A percentile compares a stretch with the other conserved stretches of the same genome.
phyloP scores from a whole-genome alignment of 2,329 filamentous ascomycete genomes.

The Lomentospora prolificans region DNA sequence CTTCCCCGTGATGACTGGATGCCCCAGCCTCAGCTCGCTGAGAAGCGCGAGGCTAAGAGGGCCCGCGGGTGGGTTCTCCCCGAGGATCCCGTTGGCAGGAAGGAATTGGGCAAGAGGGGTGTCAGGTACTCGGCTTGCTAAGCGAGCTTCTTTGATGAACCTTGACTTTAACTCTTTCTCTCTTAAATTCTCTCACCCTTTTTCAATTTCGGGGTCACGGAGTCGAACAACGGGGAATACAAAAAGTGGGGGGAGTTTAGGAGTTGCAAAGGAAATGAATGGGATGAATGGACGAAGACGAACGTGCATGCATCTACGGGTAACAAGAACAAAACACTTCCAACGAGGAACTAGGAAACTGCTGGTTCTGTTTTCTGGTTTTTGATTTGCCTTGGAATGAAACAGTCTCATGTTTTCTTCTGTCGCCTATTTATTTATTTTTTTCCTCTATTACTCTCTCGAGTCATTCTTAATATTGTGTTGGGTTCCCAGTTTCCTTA shows the following conservation, averaged over 20 bases:
- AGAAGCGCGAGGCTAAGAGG: conserved; percentile 69
- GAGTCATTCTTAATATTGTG: background rate
- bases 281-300: background rate
- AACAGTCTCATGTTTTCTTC: conserved; percentile 1
- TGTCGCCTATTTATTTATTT: too few relatives aligned
- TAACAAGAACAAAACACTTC: background rate
- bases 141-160: conserved; percentile 7
- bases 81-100: conserved; percentile 61
- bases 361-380: background rate
- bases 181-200: too few relatives aligned
- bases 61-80: conserved; percentile 66
- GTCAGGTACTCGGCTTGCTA: conserved; percentile 44
- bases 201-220: too few relatives aligned
- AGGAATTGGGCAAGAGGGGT: conserved; percentile 60
- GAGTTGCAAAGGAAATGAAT: too few relatives aligned
- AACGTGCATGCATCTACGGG: background rate
- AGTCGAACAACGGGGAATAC: too few relatives aligned
- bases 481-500: background rate
- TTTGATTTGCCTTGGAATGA: background rate
- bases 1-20: conserved; percentile 66
- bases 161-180: background rate
- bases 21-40: conserved; percentile 59
- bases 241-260: too few relatives aligned
- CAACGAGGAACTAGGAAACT: background rate
- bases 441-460: background rate